These are phyloP conservation scores for Echeveria elegans DNA, from an alignment of 164 flowering plant species.

Conservation along the genomic window DNA sequence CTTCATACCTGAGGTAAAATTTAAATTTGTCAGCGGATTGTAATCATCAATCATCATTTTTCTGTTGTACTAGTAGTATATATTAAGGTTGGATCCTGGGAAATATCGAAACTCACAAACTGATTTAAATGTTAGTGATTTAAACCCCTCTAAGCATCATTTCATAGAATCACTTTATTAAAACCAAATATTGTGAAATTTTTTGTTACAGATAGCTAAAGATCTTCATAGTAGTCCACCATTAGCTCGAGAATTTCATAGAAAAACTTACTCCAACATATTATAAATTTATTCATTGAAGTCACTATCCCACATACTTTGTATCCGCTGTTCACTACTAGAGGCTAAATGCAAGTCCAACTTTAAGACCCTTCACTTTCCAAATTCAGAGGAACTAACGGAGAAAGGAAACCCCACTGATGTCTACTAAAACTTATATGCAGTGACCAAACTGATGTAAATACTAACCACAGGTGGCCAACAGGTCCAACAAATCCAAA, in stretches of 20 bases:
- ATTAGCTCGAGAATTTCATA: background rate
- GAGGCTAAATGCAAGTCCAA: background rate
- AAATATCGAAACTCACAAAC: background rate
- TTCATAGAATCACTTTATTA: background rate
- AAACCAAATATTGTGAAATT: background rate
- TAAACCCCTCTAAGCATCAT: background rate
- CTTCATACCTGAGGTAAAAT: constrained; percentile 59
- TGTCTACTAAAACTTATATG: background rate
- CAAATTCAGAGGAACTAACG: background rate
- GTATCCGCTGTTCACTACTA: background rate
- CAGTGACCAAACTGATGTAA: background rate
- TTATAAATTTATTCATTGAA: background rate
- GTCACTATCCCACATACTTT: background rate
- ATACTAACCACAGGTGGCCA: constrained; percentile 78
- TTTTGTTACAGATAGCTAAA: too few relatives aligned
- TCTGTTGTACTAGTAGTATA: background rate
- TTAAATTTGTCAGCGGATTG: background rate
- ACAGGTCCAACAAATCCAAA: constrained; percentile 89
- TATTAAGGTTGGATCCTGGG: background rate
- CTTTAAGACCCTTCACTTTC: background rate
- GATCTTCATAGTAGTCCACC: background rate
- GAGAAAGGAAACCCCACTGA: background rate
- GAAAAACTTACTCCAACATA: background rate
- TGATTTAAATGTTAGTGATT: background rate
- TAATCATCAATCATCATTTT: too few relatives aligned